Base-by-base conservation (phyloP, 495 filamentous ascomycete genomes). In the Pseudevernia furfuracea region DNA sequence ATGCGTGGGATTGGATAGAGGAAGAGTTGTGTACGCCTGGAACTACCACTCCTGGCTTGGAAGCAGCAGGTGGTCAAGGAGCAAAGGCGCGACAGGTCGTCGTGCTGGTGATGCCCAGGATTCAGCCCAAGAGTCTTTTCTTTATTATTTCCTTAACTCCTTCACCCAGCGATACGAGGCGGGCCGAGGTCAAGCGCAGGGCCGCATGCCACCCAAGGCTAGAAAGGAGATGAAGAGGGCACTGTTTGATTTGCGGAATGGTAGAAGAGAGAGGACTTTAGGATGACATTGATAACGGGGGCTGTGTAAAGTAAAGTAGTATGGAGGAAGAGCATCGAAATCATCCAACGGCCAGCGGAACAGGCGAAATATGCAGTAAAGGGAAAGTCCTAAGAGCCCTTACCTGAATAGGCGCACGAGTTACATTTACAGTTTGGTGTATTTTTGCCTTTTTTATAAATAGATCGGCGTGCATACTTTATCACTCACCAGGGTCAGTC, bases 181-280 rank as follows among this genome's bases (percentile, higher is more conserved):
- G 62, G 62, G 48, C 62, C 62, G 62, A 64, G 30, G 30, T 55
- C 53, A 48, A 64, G 62, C 43, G 62, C 62, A 64, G 53, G 55
- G 48, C 62, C 46, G 55, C 52, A 63, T 53, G 43, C 60, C 52
- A 52, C 7, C 30, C 25, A 55, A 12, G 34, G 44, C n/a, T 23
- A 23, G 39, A 55, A 36, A 17, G 11, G 36, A 55, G 37, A 19
- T 36, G 10, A 61, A 23, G 30, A 61, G 34, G 43, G n/a, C 30
- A 61, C 23, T 57, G n/a, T 21, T 21, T 57, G 28, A 57, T 21
- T 63, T 44, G 49, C 25, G n/a, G 61, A 57, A 28, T 21, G 48
- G 36, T 21, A 41, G 36, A 32, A 41, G n/a, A 53, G 38, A 37
- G n/a, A 32, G 15, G 6, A 7, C 17, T n/a, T 32, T 19, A 9